Base-by-base conservation (phyloP, 2,329 filamentous ascomycete species). In the Aspergillus sp. region DNA sequence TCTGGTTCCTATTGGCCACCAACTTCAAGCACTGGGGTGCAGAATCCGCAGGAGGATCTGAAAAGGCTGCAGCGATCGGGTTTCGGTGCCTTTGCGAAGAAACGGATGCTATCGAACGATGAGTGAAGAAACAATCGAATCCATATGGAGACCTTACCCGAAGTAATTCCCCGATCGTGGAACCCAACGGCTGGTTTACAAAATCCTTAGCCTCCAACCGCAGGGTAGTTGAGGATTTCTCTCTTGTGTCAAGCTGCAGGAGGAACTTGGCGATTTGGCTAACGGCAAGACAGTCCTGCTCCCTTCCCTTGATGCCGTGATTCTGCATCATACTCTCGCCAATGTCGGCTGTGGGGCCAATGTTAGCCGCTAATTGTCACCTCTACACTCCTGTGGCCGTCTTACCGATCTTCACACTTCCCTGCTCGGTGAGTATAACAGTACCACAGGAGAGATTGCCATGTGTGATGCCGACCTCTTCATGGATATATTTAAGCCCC, bases 341-440 rank as follows among this genome's bases (percentile, higher is more conserved):
- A 41, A 51, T 23, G 21, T 32, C 42, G 29, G 42, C 49, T 51
- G 20, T 21, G 36, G 17, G 5, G 23, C 14, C 16, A 31, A 21
- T 4, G 14, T 50, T 14, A 49, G 5, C 41, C 11, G 2, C 13
- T 42, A 32, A n/a, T 31, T 32, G 29, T 32, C 29, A 32, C 29
- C 29, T 32, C 29, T 32, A 32, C 29, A 32, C 29, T 32, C 29
- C 29, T 32, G 29, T 32, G 29, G 29, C 29, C 29, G 29, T 32
- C 50, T 47, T 52, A 52, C 50, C 17, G 14, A 52, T 52, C 31
- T 52, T 52, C 2, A 48, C 50, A 3, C 29, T 16, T n/a, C 45
- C 50, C 5, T 36, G 13, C 14, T 29, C 45, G 3, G 50, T 45
- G 2, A 52, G 41, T 21, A 52, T 52, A 31, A 52, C 45, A n/a